Percentiles rank a stretch among this genome's conserved stretches.
Evolutionary conservation across 768 basidiomycete species (phyloP).

Genomic region (Rhodotorula babjevae): DNA sequence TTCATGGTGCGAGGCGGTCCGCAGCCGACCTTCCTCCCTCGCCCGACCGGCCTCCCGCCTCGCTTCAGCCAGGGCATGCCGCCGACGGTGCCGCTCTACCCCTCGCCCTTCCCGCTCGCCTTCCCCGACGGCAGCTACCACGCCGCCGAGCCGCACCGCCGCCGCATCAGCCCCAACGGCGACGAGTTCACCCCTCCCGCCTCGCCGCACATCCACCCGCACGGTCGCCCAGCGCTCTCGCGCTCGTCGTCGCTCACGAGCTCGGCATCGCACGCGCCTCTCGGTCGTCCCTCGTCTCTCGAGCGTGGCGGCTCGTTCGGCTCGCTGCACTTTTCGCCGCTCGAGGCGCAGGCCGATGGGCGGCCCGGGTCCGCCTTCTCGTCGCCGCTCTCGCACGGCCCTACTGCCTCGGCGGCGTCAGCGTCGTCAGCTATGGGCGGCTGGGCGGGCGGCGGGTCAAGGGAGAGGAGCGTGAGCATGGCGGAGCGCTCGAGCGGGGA

Average conservation of each 20-base stretch:
- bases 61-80: too few relatives aligned
- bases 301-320: background rate
- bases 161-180: background rate
- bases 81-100: background rate
- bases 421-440: background rate
- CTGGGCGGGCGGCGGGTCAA: background rate
- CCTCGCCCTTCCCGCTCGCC: background rate
- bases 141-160: background rate
- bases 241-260: background rate
- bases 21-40: too few relatives aligned
- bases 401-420: too few relatives aligned
- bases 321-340: background rate
- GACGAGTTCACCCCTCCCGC: constrained; percentile 12
- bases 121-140: background rate
- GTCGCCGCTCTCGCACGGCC: too few relatives aligned
- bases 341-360: background rate
- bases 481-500: background rate
- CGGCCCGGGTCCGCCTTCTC: too few relatives aligned
- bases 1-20: too few relatives aligned
- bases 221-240: too few relatives aligned
- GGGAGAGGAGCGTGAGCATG: background rate
- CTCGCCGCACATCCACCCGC: background rate
- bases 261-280: background rate
- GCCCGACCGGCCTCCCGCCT: too few relatives aligned
- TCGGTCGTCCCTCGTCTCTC: too few relatives aligned